Conservation (phyloP, 129 eudicot genomes). For the Cynara cardunculus region DNA sequence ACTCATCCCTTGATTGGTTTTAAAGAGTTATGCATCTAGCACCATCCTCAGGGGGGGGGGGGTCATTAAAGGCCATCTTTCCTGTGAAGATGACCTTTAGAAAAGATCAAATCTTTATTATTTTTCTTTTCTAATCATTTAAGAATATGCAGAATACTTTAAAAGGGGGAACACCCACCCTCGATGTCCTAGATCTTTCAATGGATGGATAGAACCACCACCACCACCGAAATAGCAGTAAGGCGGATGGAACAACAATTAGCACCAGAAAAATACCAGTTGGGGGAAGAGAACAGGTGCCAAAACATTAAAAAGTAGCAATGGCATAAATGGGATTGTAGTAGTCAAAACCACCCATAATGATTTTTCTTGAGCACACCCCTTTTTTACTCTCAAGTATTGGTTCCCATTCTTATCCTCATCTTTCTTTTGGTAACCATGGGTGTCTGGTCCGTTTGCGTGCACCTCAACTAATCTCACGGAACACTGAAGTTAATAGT, state of each 20-base stretch:
- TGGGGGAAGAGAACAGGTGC: neutral
- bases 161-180: neutral
- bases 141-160: neutral
- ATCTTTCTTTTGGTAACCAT: no score
- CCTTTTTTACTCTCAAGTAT: no score
- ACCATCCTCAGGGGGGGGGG: no score
- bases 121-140: no score
- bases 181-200: neutral
- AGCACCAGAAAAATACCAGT: neutral
- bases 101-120: no score
- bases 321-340: neutral
- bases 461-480: no score
- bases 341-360: neutral
- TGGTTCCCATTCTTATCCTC: neutral
- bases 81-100: neutral
- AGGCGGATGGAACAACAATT: neutral
- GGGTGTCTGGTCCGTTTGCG: no score
- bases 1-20: no score
- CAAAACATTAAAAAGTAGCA: no score
- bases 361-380: no score
- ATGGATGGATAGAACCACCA: neutral
- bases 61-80: neutral
- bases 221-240: neutral
- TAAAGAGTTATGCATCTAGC: no score
- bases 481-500: no score